Evolutionary conservation across 352 stramenopile genomes (phyloP).

Genomic region (Phytophthora podocarpi): DNA sequence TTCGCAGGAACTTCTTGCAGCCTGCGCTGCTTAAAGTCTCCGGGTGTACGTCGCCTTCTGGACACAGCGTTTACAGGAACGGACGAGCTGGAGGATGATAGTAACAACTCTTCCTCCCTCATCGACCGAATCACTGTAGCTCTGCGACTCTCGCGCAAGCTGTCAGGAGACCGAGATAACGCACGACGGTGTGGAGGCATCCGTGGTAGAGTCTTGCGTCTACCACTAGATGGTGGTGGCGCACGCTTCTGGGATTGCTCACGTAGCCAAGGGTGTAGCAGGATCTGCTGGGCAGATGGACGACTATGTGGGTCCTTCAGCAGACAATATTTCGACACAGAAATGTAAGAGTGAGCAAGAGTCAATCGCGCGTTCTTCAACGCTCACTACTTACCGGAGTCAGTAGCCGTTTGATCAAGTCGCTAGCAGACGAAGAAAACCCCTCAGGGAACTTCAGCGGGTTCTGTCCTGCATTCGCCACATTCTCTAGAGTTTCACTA

Average conservation of each 20-base stretch:
- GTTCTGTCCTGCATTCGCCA: slow-evolving; percentile 52
- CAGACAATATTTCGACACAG: not conserved
- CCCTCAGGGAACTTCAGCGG: slow-evolving; percentile 54
- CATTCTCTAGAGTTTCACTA: slow-evolving; percentile 74
- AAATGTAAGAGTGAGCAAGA: not conserved
- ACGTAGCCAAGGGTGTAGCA: slow-evolving; percentile 65
- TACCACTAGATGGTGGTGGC: slow-evolving; percentile 4
- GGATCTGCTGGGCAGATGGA: slow-evolving; percentile 55
- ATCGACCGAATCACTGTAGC: slow-evolving; percentile 19
- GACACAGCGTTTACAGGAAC: not conserved
- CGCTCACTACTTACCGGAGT: slow-evolving; percentile 35
- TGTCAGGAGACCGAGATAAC: slow-evolving; percentile 21
- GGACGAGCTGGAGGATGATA: slow-evolving; percentile 25
- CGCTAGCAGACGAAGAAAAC: slow-evolving; percentile 57
- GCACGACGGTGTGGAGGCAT: slow-evolving; percentile 27
- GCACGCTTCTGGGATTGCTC: slow-evolving; percentile 22
- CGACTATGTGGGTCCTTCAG: slow-evolving; percentile 45
- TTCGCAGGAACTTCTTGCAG: not conserved
- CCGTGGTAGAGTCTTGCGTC: slow-evolving; percentile 15
- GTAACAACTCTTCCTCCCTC: slow-evolving; percentile 13
- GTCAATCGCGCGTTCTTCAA: not conserved
- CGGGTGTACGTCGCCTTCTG: slow-evolving; percentile 9
- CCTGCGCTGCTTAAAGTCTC: slow-evolving; percentile 4
- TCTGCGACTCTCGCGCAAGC: slow-evolving; percentile 17
- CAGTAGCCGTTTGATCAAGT: slow-evolving; percentile 72